phyloP scores from a whole-genome alignment of 441 rosid genomes.

The Iberis amara region DNA sequence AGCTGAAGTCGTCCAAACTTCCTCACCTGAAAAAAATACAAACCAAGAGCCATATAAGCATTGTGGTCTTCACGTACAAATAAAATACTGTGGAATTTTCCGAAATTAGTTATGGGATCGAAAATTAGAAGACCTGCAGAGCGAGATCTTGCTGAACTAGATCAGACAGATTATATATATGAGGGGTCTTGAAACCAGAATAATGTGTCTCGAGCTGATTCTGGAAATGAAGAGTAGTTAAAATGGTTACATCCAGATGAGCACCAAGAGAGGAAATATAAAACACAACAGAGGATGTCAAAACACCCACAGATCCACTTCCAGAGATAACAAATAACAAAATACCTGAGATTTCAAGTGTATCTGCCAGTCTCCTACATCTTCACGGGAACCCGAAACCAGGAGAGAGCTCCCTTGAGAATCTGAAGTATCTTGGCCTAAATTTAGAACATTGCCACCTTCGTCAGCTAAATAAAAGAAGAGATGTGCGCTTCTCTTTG shows the following conservation, averaged over 20 bases:
- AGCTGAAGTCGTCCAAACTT: constrained; percentile 62
- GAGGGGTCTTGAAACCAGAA: constrained; percentile 91
- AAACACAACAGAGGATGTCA: constrained; percentile 9
- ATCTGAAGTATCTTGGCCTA: constrained; percentile 41
- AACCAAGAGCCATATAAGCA: constrained; percentile 22
- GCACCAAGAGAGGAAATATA: constrained; percentile 21
- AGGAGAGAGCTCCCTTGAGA: constrained; percentile 52
- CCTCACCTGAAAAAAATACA: constrained; percentile 47
- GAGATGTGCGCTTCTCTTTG: constrained; percentile 57
- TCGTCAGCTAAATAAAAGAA: constrained; percentile 96
- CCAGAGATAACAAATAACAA: constrained; percentile 6
- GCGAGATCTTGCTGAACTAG: constrained; percentile 73
- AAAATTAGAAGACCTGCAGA: constrained; percentile 52
- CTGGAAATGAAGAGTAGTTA: constrained; percentile 37
- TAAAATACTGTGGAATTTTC: background rate
- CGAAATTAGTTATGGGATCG: constrained; percentile 13
- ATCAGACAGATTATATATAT: constrained; percentile 89
- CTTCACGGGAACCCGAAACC: constrained; percentile 74
- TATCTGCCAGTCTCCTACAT: constrained; percentile 83
- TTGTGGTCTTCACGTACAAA: constrained; percentile 11
- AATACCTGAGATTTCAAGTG: constrained; percentile 73
- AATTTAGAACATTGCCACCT: constrained; percentile 59
- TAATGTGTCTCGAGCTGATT: constrained; percentile 69
- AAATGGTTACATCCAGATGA: constrained; percentile 25
- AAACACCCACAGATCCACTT: constrained; percentile 8